Conservation (phyloP, 2,329 filamentous ascomycete genomes). For the Penicillium palitans region DNA sequence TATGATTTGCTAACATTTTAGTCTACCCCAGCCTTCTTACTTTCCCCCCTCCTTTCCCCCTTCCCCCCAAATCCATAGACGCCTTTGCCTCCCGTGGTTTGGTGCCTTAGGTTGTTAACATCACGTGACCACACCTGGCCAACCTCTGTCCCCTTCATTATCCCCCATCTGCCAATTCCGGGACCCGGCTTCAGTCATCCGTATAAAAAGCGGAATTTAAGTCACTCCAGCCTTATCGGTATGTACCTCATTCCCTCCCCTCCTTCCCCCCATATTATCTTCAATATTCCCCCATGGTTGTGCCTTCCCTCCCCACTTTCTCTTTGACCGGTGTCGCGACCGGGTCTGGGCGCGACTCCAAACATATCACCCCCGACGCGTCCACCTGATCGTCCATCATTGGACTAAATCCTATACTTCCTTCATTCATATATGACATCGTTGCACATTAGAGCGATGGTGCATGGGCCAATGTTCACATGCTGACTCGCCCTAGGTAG, state of each 20-base stretch:
- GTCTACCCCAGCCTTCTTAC: constrained; percentile 7
- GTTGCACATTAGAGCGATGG: constrained; percentile 21
- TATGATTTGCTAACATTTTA: constrained; percentile 11
- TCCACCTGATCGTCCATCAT: constrained; percentile 11
- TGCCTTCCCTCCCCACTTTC: constrained; percentile 8
- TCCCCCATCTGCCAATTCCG: constrained; percentile 33
- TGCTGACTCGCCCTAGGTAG: constrained; percentile 32
- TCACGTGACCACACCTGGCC: constrained; percentile 28
- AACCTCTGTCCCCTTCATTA: constrained; percentile 32
- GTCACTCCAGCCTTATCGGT: constrained; percentile 46
- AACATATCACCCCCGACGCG: constrained; percentile 25
- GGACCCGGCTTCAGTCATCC: constrained; percentile 39
- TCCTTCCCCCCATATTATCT: constrained; percentile 9
- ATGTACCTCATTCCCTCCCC: constrained; percentile 32
- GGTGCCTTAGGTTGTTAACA: constrained; percentile 23
- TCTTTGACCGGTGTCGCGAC: constrained; percentile 24
- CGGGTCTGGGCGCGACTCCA: constrained; percentile 21
- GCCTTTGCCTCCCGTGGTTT: constrained; percentile 4
- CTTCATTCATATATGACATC: background rate
- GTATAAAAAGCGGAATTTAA: constrained; percentile 41
- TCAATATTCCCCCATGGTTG: background rate
- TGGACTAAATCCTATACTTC: background rate
- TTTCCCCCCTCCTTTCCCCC: background rate
- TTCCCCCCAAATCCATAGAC: constrained; percentile 3
- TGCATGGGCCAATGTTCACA: constrained; percentile 7